Conservation (phyloP, 2,329 filamentous ascomycete genomes). For the Xylariaceae sp. region DNA sequence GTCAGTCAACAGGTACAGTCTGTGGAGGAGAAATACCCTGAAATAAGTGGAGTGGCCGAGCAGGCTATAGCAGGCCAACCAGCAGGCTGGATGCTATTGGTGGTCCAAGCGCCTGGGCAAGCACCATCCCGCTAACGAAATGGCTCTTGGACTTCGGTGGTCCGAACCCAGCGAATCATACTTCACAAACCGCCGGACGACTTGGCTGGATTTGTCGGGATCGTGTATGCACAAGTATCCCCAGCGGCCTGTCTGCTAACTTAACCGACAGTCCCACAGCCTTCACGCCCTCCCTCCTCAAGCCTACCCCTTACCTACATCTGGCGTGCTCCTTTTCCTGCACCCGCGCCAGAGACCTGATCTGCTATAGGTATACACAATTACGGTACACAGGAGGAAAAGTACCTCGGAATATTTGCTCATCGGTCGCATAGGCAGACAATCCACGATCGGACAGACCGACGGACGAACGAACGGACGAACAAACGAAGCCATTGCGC, state of each 20-base stretch:
- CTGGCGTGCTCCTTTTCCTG: neutral
- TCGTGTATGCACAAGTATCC: neutral
- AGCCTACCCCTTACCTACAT: neutral
- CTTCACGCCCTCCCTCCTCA: neutral
- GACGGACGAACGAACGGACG: neutral
- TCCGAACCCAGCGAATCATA: constrained; percentile 5
- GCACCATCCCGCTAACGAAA: neutral
- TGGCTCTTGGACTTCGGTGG: neutral
- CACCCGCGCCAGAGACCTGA: neutral
- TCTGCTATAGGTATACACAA: neutral
- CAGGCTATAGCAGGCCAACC: too few species aligned
- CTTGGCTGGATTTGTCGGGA: neutral
- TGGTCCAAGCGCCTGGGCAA: neutral
- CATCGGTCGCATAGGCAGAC: constrained; percentile 1
- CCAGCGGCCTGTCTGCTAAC: neutral
- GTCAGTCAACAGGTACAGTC: too few species aligned
- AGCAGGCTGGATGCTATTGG: neutral
- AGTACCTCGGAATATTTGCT: neutral
- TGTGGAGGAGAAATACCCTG: too few species aligned
- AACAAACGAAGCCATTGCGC: neutral
- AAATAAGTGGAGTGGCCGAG: too few species aligned
- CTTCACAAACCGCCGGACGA: neutral
- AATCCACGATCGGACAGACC: neutral
- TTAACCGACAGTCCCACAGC: neutral
- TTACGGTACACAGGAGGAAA: neutral